Evolutionary conservation across 2,329 filamentous ascomycete genomes (phyloP).

Genomic region (Microsporum canis): DNA sequence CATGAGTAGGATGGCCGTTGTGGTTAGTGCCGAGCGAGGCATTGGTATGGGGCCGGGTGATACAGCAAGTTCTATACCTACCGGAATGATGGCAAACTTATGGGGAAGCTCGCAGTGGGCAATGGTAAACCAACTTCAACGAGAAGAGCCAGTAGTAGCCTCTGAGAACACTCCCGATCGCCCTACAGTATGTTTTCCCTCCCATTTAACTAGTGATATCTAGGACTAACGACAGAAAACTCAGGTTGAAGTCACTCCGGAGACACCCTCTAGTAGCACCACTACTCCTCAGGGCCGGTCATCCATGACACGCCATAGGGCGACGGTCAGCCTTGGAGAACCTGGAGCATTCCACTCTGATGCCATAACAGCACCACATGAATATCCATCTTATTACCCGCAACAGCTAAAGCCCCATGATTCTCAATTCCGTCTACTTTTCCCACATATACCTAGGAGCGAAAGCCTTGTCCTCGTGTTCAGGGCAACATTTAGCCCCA

Average conservation of each 20-base stretch:
- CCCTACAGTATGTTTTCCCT: not conserved
- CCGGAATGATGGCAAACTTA: constrained; percentile 79
- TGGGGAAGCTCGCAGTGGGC: constrained; percentile 87
- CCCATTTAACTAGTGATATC: not conserved
- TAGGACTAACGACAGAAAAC: not conserved
- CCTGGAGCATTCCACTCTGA: constrained; percentile 26
- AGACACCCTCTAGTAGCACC: not conserved
- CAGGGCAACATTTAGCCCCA: constrained; percentile 75
- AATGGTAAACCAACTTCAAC: constrained; percentile 50
- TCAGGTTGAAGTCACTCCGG: constrained; percentile 9
- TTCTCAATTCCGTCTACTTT: constrained; percentile 83
- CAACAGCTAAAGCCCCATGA: constrained; percentile 73
- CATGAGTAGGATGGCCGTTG: constrained; percentile 73
- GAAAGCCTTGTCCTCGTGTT: constrained; percentile 88
- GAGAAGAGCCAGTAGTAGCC: constrained; percentile 35
- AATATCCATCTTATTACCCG: constrained; percentile 66
- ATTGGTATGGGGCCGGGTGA: constrained; percentile 51
- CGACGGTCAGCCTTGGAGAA: constrained; percentile 44
- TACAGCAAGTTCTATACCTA: constrained; percentile 60
- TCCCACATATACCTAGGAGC: constrained; percentile 63
- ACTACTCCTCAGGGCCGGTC: constrained; percentile 18
- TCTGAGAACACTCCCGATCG: constrained; percentile 20
- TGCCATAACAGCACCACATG: constrained; percentile 31
- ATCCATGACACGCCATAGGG: constrained; percentile 38
- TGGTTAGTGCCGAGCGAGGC: constrained; percentile 65